These are phyloP conservation scores for Pseudonectria buxi DNA, from an alignment of 2,329 filamentous ascomycete species.

Conservation along the genomic window DNA sequence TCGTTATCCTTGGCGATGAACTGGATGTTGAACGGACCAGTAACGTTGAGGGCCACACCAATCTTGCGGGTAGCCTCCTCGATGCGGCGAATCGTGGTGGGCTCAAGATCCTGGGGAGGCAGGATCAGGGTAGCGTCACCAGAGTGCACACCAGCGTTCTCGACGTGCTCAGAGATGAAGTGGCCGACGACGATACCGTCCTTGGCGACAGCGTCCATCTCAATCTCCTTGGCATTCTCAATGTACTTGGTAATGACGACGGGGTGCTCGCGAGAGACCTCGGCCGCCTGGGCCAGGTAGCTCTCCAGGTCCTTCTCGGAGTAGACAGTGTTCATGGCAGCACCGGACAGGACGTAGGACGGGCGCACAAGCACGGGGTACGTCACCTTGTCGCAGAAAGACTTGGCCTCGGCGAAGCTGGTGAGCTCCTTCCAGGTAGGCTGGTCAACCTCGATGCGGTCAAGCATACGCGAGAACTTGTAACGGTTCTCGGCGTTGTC, in stretches of 20 bases:
- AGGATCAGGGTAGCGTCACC: slow-evolving; percentile 94
- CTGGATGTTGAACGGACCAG: slow-evolving; percentile 96
- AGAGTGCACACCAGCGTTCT: slow-evolving; percentile 97
- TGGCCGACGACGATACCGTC: slow-evolving; percentile 87
- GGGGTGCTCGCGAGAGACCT: slow-evolving; percentile 90
- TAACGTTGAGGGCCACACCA: slow-evolving; percentile 86
- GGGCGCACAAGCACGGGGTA: slow-evolving; percentile 94
- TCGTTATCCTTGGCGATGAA: slow-evolving; percentile 99
- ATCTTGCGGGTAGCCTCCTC: slow-evolving; percentile 96
- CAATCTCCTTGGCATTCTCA: slow-evolving; percentile 97
- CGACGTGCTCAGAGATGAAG: slow-evolving; percentile 97
- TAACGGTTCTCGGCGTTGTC: slow-evolving; percentile 95
- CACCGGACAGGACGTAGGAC: slow-evolving; percentile 93
- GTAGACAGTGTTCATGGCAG: slow-evolving; percentile 99
- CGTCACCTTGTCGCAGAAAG: slow-evolving; percentile 80
- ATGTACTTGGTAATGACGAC: slow-evolving; percentile 99
- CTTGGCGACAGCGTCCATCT: slow-evolving; percentile 96
- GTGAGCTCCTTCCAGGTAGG: slow-evolving; percentile 97
- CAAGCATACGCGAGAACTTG: slow-evolving; percentile 98
- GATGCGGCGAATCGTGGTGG: slow-evolving; percentile 82
- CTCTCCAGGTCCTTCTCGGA: slow-evolving; percentile 85
- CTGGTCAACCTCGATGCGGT: slow-evolving; percentile 90
- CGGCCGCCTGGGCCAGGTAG: slow-evolving; percentile 83
- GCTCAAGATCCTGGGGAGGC: slow-evolving; percentile 86
- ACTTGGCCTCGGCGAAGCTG: slow-evolving; percentile 81